Base-by-base conservation (phyloP, 495 filamentous ascomycete genomes). In the Trichoderma orchidacearum region DNA sequence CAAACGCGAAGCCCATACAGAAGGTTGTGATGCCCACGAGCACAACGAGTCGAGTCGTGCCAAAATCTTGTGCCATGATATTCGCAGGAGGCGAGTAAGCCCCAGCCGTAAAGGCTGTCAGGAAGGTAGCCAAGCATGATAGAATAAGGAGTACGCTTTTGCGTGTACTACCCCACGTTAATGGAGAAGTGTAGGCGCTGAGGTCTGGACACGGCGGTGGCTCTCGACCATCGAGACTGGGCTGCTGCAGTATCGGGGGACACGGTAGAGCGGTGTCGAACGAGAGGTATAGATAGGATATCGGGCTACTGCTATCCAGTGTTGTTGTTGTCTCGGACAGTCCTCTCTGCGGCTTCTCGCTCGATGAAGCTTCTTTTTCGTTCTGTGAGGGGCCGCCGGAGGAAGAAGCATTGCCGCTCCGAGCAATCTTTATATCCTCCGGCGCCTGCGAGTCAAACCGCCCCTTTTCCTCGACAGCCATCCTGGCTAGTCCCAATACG, bases 81-180 rank as follows among this genome's bases (percentile, higher is more conserved):
- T 66, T 61, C 1, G 82, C 69, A 0, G 85, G 80, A 0, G 87
- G 81, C 21, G 83, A 85, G 70, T 93, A 90, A 12, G 90, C 81
- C 13, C 91, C 90, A 0, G 90, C 86, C 0, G 85, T 81, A 65
- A 90, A 94, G 29, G 87, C 90, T 0, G 89, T 88, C 58, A 92
- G 68, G 7, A 80, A 78, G 0, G 90, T 95, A 1, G 86, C 86
- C 21, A 78, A 64, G 65, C 86, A 92, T 1, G 86, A 85, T 31
- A 95, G 75, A 65, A 72, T 78, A n/a, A 89, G 82, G 63, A 86
- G 84, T 65, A 87, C 66, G 11, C 72, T 76, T 63, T 96, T 96
- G 45, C 82, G 80, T 28, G 69, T 71, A 61, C 66, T 59, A 0
- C 85, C 80, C 90, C 90, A 96, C 15, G 77, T 74, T 62, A 89